A percentile compares a stretch with the other conserved stretches of the same genome.
These are phyloP conservation scores for Handroanthus guayacan DNA, from an alignment of 257 asterid species.

Conservation along the genomic window DNA sequence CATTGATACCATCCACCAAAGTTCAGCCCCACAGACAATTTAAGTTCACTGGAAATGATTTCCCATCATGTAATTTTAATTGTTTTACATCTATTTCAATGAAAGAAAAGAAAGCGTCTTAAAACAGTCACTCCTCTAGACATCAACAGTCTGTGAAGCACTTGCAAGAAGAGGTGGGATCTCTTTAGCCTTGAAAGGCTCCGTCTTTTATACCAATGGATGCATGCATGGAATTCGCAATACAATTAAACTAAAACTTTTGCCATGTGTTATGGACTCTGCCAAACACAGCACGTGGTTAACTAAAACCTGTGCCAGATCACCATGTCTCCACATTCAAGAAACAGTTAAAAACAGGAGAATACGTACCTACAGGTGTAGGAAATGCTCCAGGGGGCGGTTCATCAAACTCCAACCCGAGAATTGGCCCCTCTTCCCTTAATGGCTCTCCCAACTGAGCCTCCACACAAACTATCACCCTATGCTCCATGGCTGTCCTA, in stretches of 20 bases:
- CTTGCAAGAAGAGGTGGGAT: too few relatives aligned
- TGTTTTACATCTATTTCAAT: not conserved
- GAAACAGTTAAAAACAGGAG: not conserved
- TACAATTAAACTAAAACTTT: too few relatives aligned
- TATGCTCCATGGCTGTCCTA: slow-evolving; percentile 67
- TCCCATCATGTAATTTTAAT: not conserved
- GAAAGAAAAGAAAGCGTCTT: too few relatives aligned
- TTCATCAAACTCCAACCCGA: slow-evolving; percentile 94
- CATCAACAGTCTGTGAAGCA: too few relatives aligned
- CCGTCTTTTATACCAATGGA: too few relatives aligned
- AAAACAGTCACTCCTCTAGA: too few relatives aligned
- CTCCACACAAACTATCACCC: slow-evolving; percentile 86
- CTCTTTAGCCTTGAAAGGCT: too few relatives aligned
- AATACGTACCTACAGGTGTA: slow-evolving; percentile 78
- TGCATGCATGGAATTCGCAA: too few relatives aligned
- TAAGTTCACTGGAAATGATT: not conserved
- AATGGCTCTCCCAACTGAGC: slow-evolving; percentile 95
- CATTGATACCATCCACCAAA: not conserved
- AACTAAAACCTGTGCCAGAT: too few relatives aligned
- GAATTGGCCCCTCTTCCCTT: slow-evolving; percentile 87
- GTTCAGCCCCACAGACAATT: too few relatives aligned
- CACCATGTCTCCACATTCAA: not conserved
- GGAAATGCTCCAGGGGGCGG: slow-evolving; percentile 99
- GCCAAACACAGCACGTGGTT: too few relatives aligned
- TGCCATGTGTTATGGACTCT: too few relatives aligned